Evolutionary conservation across 2,329 filamentous ascomycete genomes (phyloP).

Genomic region (Arthrobotrys pseudoclavata): DNA sequence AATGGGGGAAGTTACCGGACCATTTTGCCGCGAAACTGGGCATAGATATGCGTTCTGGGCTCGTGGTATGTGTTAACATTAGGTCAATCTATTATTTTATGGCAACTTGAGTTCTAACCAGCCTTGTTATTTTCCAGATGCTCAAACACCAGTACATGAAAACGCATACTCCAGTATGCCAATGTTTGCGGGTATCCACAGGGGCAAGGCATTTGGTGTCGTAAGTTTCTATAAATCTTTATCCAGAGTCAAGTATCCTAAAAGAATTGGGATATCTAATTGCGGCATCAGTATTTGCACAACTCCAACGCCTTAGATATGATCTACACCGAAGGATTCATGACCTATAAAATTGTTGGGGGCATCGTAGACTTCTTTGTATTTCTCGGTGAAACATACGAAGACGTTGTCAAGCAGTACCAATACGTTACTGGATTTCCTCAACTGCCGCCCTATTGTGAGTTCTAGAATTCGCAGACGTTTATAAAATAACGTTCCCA

Average conservation of each 20-base stretch:
- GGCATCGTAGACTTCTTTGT: slow-evolving; percentile 57
- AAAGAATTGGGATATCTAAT: neutral
- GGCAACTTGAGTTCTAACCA: slow-evolving; percentile 1
- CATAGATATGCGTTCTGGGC: slow-evolving; percentile 56
- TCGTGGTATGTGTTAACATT: slow-evolving; percentile 28
- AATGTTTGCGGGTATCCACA: slow-evolving; percentile 45
- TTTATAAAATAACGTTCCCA: neutral
- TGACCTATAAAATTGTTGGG: slow-evolving; percentile 56
- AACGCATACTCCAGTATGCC: slow-evolving; percentile 56
- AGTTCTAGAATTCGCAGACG: neutral
- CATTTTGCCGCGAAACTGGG: slow-evolving; percentile 48
- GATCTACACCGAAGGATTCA: slow-evolving; percentile 33
- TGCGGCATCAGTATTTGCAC: slow-evolving; percentile 35
- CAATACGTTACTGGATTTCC: slow-evolving; percentile 51
- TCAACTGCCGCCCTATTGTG: slow-evolving; percentile 49
- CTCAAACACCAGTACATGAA: slow-evolving; percentile 54
- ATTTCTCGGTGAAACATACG: slow-evolving; percentile 44
- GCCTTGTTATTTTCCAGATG: slow-evolving; percentile 13
- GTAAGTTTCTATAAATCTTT: slow-evolving; percentile 23
- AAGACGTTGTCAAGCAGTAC: slow-evolving; percentile 45
- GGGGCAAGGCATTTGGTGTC: slow-evolving; percentile 48
- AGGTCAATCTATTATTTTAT: neutral
- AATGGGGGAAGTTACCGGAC: slow-evolving; percentile 47
- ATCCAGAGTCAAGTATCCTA: too few relatives aligned
- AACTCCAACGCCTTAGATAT: slow-evolving; percentile 58